phyloP scores from a whole-genome alignment of 2,329 filamentous ascomycete species.

The Monosporascus sp. region DNA sequence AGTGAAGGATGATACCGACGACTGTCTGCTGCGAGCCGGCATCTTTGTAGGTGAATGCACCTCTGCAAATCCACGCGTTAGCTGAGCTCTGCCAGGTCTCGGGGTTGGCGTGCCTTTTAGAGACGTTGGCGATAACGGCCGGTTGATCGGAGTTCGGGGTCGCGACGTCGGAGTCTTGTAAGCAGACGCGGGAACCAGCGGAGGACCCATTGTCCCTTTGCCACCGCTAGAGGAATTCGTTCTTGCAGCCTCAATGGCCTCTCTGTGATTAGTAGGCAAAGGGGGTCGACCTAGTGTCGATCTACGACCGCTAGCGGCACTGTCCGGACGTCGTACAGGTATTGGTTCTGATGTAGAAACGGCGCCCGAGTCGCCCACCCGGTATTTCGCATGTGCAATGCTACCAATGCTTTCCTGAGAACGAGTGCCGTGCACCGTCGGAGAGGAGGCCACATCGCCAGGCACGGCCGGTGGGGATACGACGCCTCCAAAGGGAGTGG shows the following conservation, averaged over 20 bases:
- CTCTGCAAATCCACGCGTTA: constrained; percentile 40
- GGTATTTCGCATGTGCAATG: constrained; percentile 33
- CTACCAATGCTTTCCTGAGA: constrained; percentile 48
- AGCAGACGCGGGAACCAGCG: constrained; percentile 75
- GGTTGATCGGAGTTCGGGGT: constrained; percentile 56
- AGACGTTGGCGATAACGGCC: constrained; percentile 38
- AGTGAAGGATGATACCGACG: constrained; percentile 90
- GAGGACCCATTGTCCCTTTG: constrained; percentile 69
- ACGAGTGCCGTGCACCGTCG: constrained; percentile 37
- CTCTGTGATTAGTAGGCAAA: constrained; percentile 74
- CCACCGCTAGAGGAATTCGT: constrained; percentile 46
- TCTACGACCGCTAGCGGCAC: constrained; percentile 60
- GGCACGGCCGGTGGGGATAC: constrained; percentile 18
- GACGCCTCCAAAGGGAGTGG: constrained; percentile 23
- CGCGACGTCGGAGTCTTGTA: constrained; percentile 41
- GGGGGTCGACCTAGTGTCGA: constrained; percentile 54
- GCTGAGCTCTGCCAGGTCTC: constrained; percentile 34
- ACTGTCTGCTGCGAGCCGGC: constrained; percentile 53
- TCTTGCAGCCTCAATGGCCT: constrained; percentile 77
- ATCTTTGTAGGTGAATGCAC: constrained; percentile 43
- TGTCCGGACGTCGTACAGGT: constrained; percentile 57
- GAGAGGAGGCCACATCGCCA: constrained; percentile 19
- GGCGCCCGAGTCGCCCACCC: constrained; percentile 27
- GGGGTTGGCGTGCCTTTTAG: constrained; percentile 56
- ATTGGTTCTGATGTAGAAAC: constrained; percentile 33